Conservation (phyloP, 2,329 filamentous ascomycete species). For the Orbilia brochopaga region DNA sequence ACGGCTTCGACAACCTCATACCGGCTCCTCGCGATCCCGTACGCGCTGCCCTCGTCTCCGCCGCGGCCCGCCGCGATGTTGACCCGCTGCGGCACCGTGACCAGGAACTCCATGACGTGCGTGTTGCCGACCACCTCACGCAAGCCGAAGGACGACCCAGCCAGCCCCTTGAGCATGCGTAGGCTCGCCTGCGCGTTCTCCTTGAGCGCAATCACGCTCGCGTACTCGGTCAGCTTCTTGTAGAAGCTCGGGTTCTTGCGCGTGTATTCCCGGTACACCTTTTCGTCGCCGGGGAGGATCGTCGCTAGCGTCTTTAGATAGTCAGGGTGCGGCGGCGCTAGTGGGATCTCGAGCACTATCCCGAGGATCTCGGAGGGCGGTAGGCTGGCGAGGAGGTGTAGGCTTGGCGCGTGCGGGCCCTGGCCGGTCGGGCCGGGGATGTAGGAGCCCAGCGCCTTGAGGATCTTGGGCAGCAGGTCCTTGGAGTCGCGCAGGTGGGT, state of each 20-base stretch:
- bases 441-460: conserved; percentile 39
- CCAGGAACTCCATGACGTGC: conserved; percentile 40
- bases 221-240: conserved; percentile 41
- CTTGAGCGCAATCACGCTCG: conserved; percentile 37
- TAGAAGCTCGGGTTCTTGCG: conserved; percentile 46
- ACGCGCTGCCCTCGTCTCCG: conserved; percentile 41
- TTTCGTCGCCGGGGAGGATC: conserved; percentile 31
- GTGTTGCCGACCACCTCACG: conserved; percentile 38
- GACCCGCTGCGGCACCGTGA: conserved; percentile 38
- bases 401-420: conserved; percentile 33
- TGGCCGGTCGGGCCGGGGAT: conserved; percentile 42
- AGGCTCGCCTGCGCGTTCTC: conserved; percentile 48
- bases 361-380: conserved; percentile 21
- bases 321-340: conserved; percentile 42
- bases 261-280: conserved; percentile 34
- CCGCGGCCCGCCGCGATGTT: conserved; percentile 39
- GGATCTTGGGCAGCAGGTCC: conserved; percentile 38
- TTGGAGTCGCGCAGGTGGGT: conserved; percentile 31
- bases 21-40: conserved; percentile 40
- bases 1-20: conserved; percentile 36
- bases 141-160: conserved; percentile 24
- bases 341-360: conserved; percentile 36
- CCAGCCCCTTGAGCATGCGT: conserved; percentile 39
- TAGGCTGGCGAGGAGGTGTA: conserved; percentile 34
- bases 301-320: conserved; percentile 39